These are phyloP conservation scores for Boletus tomentosulus DNA, from an alignment of 768 basidiomycete genomes.

Conservation along the genomic window DNA sequence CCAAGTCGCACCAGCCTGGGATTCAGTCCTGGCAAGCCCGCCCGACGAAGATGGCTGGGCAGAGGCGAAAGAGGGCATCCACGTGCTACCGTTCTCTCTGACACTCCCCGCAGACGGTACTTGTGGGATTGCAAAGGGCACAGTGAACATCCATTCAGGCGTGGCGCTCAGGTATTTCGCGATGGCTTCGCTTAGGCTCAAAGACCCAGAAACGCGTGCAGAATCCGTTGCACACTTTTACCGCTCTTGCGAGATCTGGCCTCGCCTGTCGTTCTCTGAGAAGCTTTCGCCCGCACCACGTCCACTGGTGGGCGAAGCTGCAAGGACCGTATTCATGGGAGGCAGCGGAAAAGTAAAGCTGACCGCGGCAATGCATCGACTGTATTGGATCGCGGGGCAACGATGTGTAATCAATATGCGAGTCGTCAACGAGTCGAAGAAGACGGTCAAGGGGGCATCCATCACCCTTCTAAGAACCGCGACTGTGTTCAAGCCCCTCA, in stretches of 20 bases:
- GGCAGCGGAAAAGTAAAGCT: conserved; percentile 63
- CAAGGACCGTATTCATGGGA: conserved; percentile 56
- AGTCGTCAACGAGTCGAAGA: conserved; percentile 66
- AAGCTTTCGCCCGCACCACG: conserved; percentile 58
- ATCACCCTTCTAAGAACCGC: conserved; percentile 63
- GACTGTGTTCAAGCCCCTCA: conserved; percentile 55
- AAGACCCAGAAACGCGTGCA: conserved; percentile 53
- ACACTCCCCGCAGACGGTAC: conserved; percentile 52
- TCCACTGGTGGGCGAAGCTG: conserved; percentile 54
- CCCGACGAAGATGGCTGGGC: conserved; percentile 61
- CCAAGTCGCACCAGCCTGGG: conserved; percentile 43
- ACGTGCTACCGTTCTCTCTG: conserved; percentile 71
- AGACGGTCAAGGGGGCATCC: conserved; percentile 58
- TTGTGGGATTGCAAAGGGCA: conserved; percentile 57
- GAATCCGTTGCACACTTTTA: conserved; percentile 89
- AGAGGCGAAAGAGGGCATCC: conserved; percentile 59
- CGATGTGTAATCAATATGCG: conserved; percentile 61
- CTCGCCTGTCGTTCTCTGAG: conserved; percentile 57
- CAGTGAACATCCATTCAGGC: conserved; percentile 51
- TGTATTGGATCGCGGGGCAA: conserved; percentile 82
- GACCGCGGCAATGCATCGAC: conserved; percentile 63
- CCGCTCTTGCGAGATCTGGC: conserved; percentile 76
- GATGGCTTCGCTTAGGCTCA: conserved; percentile 75
- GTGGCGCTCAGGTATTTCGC: conserved; percentile 72
- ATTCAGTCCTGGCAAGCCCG: conserved; percentile 40